A percentile compares a stretch with the other conserved stretches of the same genome.
phyloP scores from a whole-genome alignment of 345 rosid genomes.

The Arabidopsis arenosa region DNA sequence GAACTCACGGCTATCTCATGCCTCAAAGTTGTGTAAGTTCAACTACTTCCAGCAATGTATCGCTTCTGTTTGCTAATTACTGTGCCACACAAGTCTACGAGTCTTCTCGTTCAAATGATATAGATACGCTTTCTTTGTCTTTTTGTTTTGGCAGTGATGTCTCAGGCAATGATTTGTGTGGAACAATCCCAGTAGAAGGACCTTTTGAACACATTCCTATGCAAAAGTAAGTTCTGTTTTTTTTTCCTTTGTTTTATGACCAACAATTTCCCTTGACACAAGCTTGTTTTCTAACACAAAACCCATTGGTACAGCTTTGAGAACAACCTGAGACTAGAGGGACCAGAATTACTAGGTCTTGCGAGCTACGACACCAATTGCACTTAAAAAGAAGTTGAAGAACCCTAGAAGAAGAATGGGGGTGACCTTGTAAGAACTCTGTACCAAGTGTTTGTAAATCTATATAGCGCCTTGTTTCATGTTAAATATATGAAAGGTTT shows the following conservation, averaged over 20 bases:
- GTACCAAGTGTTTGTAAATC: slow-evolving; percentile 13
- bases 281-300: slow-evolving; percentile 9
- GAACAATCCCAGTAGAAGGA: slow-evolving; percentile 85
- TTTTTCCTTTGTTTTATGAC: neutral
- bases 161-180: slow-evolving; percentile 78
- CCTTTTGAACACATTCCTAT: slow-evolving; percentile 84
- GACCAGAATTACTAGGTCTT: slow-evolving; percentile 82
- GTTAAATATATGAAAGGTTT: neutral
- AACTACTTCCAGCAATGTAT: neutral
- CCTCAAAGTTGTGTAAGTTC: slow-evolving; percentile 43
- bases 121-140: slow-evolving; percentile 3
- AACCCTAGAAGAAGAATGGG: neutral
- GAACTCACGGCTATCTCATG: slow-evolving; percentile 16
- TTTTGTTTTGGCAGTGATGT: slow-evolving; percentile 63
- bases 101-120: neutral
- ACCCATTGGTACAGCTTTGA: slow-evolving; percentile 59
- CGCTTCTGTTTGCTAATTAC: neutral
- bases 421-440: slow-evolving; percentile 31
- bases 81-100: neutral
- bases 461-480: slow-evolving; percentile 3
- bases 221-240: slow-evolving; percentile 60
- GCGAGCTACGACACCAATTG: slow-evolving; percentile 82
- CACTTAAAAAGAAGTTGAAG: slow-evolving; percentile 48
- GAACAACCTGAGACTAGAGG: slow-evolving; percentile 78
- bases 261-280: neutral